Evolutionary conservation across 345 rosid genomes (phyloP).

Genomic region (Abelmoschus esculentus): DNA sequence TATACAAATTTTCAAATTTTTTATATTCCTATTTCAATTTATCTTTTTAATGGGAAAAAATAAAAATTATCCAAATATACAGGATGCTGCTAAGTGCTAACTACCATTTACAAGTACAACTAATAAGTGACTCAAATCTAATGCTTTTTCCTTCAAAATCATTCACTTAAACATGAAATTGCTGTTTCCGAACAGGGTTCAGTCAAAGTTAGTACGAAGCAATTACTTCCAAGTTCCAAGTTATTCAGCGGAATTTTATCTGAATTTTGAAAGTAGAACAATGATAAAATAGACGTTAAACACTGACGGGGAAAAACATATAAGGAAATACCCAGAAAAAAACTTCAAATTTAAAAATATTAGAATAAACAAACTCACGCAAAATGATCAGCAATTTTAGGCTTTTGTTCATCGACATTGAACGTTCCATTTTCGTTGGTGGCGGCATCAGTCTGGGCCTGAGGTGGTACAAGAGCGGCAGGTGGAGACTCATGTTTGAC

Average conservation of each 20-base stretch:
- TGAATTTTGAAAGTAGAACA: background rate
- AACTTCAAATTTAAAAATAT: background rate
- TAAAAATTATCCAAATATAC: background rate
- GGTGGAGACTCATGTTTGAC: constrained; percentile 6
- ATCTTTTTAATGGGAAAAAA: background rate
- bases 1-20: background rate
- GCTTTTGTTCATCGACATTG: constrained; percentile 17
- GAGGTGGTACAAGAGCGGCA: background rate
- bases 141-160: background rate
- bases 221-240: background rate
- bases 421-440: constrained; percentile 11
- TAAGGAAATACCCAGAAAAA: background rate
- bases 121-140: background rate
- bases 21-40: background rate
- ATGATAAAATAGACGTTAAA: background rate
- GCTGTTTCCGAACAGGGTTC: background rate
- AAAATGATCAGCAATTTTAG: constrained; percentile 16
- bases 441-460: constrained; percentile 9
- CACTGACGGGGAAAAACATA: background rate
- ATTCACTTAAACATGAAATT: background rate
- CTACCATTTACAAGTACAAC: background rate
- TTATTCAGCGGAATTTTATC: background rate
- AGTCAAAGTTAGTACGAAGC: background rate
- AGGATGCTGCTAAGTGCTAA: background rate
- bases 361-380: constrained; percentile 17